These are phyloP conservation scores for Saccharomyces jurei DNA, from an alignment of 805 yeast species.

Conservation along the genomic window DNA sequence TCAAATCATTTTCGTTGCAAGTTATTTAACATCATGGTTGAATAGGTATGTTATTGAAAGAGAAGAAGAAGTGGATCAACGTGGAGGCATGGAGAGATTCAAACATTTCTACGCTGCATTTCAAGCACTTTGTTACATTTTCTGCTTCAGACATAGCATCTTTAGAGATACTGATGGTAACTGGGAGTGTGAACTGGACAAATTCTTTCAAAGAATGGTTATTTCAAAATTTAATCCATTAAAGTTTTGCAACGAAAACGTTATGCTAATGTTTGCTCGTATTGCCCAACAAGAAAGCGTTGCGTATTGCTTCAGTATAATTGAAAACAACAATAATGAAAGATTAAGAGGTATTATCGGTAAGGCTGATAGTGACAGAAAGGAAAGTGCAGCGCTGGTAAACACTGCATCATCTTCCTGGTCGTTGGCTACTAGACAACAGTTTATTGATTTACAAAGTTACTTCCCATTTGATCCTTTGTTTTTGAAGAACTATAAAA, in stretches of 20 bases:
- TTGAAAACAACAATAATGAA: slow-evolving; percentile 72
- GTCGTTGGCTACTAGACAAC: slow-evolving; percentile 58
- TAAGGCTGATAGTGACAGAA: slow-evolving; percentile 15
- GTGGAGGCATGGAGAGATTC: slow-evolving; percentile 81
- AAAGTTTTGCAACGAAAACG: slow-evolving; percentile 88
- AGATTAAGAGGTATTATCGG: slow-evolving; percentile 38
- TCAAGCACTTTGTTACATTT: slow-evolving; percentile 83
- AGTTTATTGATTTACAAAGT: slow-evolving; percentile 83
- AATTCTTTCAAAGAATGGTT: slow-evolving; percentile 77
- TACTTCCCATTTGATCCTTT: slow-evolving; percentile 95
- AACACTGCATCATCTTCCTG: slow-evolving; percentile 24
- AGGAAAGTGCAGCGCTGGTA: slow-evolving; percentile 13
- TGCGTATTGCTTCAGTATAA: slow-evolving; percentile 87
- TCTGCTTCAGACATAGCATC: slow-evolving; percentile 73
- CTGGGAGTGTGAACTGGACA: slow-evolving; percentile 80
- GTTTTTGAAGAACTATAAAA: slow-evolving; percentile 54
- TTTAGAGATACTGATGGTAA: slow-evolving; percentile 39
- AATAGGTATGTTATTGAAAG: slow-evolving; percentile 74
- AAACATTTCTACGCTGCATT: slow-evolving; percentile 83
- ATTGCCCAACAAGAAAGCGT: slow-evolving; percentile 83
- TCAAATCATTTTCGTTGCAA: slow-evolving; percentile 76
- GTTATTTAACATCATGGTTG: slow-evolving; percentile 77
- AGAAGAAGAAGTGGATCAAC: slow-evolving; percentile 67
- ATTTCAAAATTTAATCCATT: slow-evolving; percentile 88
- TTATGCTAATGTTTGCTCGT: slow-evolving; percentile 86